Evolutionary conservation across 805 yeast genomes (phyloP).

Genomic region (Metschnikowia reukaufii): DNA sequence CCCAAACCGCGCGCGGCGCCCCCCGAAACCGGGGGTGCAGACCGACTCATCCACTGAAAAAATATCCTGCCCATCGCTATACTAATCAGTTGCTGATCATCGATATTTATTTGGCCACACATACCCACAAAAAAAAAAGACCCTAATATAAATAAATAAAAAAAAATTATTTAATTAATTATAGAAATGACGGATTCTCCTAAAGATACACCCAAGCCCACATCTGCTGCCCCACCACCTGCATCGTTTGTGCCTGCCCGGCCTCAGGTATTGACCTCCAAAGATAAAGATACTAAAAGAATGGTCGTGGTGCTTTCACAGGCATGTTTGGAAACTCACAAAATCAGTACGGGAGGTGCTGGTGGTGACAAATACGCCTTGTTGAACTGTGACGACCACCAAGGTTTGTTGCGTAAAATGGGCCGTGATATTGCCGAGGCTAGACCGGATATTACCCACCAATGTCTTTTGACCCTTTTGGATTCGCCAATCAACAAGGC

Average conservation of each 20-base stretch:
- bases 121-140: too few relatives aligned
- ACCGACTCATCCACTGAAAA: background rate
- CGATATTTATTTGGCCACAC: background rate
- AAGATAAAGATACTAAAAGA: slow-evolving; percentile 83
- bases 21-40: background rate
- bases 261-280: slow-evolving; percentile 77
- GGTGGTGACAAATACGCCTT: slow-evolving; percentile 89
- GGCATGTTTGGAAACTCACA: slow-evolving; percentile 94
- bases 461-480: slow-evolving; percentile 86
- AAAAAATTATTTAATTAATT: background rate
- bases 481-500: slow-evolving; percentile 99
- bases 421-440: slow-evolving; percentile 97
- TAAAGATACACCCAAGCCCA: background rate
- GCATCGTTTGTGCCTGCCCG: slow-evolving; percentile 87
- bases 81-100: too few relatives aligned
- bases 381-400: slow-evolving; percentile 97
- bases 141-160: too few relatives aligned
- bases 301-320: slow-evolving; percentile 92
- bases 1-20: background rate
- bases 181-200: background rate
- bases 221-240: slow-evolving; percentile 16
- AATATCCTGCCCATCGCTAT: background rate
- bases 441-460: slow-evolving; percentile 99
- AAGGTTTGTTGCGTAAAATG: slow-evolving; percentile 91
- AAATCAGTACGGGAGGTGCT: slow-evolving; percentile 71